Evolutionary conservation across 306 rosid genomes (phyloP), one percentile per base, ranked within the genome.

Genomic region (Fragaria iinumae): DNA sequence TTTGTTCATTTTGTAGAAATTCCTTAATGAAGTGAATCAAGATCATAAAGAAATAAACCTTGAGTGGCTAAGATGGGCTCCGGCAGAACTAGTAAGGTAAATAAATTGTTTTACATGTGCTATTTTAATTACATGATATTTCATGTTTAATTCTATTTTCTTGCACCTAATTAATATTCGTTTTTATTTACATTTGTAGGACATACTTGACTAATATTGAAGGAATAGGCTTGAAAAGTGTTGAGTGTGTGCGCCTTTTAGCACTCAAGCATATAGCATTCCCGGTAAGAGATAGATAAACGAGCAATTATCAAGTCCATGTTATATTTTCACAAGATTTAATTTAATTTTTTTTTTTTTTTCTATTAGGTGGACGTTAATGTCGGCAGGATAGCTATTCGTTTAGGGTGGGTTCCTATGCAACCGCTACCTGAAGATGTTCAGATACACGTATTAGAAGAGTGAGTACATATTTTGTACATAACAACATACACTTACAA

Each of bases 391-490:
- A 90, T 93, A 69, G 91, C 81, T 1, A 83, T 87, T 27, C 92
- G 96, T n/a, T 63, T 93, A 43, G 97, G 96, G n/a, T 91, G 98
- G 97, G 93, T 89, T 78, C 96, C 92, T 6, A 82, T 93, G 23
- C 83, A 87, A 73, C 93, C 96, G 23, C 80, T 91, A 17, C 97
- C 98, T 2, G 96, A 78, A 65, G 9, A 64, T 4, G 20, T 88
- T 20, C 87, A 88, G 63, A 44, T 93, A 43, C 93, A 93, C 77
- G 75, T 84, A 52, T 72, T 93, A 67, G 86, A 86, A 21, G 23
- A 75, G 98, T 90, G 79, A 73, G 93, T 85, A 17, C 55, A 67
- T 34, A 11, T 36, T n/a, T n/a, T n/a, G n/a, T n/a, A n/a, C n/a
- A n/a, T n/a, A n/a, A n/a, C n/a, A n/a, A n/a, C n/a, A n/a, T 73